Base-by-base conservation (phyloP, 305 asterid genomes). In the Euphrasia arctica region DNA sequence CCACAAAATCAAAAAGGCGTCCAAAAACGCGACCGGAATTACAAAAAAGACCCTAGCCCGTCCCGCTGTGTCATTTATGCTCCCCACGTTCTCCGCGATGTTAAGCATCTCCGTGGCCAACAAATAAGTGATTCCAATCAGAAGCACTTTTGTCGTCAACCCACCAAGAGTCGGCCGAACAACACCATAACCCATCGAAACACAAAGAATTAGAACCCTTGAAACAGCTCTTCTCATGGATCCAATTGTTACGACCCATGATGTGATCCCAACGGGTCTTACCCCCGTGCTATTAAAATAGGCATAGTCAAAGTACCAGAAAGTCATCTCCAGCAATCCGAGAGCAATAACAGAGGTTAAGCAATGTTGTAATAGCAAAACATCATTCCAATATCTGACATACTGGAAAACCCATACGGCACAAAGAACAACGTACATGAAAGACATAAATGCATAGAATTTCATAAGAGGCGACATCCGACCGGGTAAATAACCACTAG, bases 131-230 rank as follows among this genome's bases (percentile, higher is more conserved):
- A 62, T 52, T 69, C 99, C 99, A 79, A 90, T 71, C 25, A 88
- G 88, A 72, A 90, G 78, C 77, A 93, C 96, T 76, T 93, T 93
- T 32, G 92, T 78, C 47, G 99, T 90, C 51, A 93, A 83, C 49
- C 97, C 99, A 61, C 97, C 99, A 62, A 93, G 96, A 34, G 99
- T 93, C 51, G 99, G 99, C 9, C 97, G 88, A 58, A 90, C 95
- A 58, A 93, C 97, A 54, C 99, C 99, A 73, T 86, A 93, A 57
- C 99, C 99, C 99, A 90, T 93, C 45, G 99, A 62, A 80, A 90
- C 96, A 60, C 85, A 88, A 67, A 90, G 97, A 69, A 93, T 86
- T 74, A 93, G 95, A 71, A 93, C 67, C 32, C 97, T 87, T 9
- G 94, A 87, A 65, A 93, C 59, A 55, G 99, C 85, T 78, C 84